These are phyloP conservation scores for Candida sanyiensis DNA, from an alignment of 805 yeast genomes.

Conservation along the genomic window DNA sequence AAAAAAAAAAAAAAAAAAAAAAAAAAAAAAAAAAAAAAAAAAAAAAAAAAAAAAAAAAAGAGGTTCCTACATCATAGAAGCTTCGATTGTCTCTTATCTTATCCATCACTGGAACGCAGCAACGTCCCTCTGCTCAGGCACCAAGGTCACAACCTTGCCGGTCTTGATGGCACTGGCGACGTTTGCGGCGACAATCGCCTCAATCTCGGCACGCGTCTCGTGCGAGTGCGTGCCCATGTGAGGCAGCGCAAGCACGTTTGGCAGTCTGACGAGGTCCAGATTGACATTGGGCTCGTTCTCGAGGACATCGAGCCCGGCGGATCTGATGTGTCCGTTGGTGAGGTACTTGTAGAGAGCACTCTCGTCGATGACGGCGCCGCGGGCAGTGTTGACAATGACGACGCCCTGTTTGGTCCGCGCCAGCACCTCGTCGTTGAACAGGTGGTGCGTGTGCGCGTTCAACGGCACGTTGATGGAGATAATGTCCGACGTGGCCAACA, in stretches of 20 bases:
- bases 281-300: constrained; percentile 72
- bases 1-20: too few species aligned
- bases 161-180: constrained; percentile 49
- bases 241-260: constrained; percentile 73
- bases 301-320: constrained; percentile 72
- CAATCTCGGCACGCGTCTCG: constrained; percentile 79
- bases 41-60: too few species aligned
- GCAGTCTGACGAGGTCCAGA: constrained; percentile 52
- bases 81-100: too few species aligned
- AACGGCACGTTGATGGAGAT: constrained; percentile 74
- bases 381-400: constrained; percentile 72
- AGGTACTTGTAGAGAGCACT: constrained; percentile 48
- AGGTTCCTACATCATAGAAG: too few species aligned
- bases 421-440: constrained; percentile 55
- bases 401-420: constrained; percentile 74
- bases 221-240: constrained; percentile 82
- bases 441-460: constrained; percentile 64
- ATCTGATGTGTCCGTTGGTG: constrained; percentile 56
- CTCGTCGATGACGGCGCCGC: constrained; percentile 82
- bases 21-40: too few species aligned
- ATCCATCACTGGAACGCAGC: too few species aligned
- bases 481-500: constrained; percentile 59
- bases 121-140: constrained; percentile 63
- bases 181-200: constrained; percentile 68
- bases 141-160: constrained; percentile 67